These are phyloP conservation scores for Cnidoscolus chayamansa DNA, from an alignment of 441 rosid species.

Conservation along the genomic window DNA sequence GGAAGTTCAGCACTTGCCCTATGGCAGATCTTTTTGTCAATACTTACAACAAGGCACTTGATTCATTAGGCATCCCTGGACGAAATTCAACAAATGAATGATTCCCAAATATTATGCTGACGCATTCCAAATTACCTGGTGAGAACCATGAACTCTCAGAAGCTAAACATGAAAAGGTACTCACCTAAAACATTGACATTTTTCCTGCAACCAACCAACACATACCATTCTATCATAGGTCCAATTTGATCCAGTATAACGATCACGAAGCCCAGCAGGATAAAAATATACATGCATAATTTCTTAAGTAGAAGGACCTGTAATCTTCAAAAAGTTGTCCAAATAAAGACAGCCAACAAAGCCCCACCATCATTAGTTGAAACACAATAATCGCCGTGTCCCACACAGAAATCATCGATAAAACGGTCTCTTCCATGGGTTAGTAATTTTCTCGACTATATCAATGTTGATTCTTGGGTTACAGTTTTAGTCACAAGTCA, in stretches of 20 bases:
- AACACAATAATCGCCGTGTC: slow-evolving; percentile 36
- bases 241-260: background rate
- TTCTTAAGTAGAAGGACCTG: slow-evolving; percentile 17
- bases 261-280: background rate
- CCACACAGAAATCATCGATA: slow-evolving; percentile 4
- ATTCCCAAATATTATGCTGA: background rate
- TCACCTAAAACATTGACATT: background rate
- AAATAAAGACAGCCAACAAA: slow-evolving; percentile 28
- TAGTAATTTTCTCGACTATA: slow-evolving; percentile 9
- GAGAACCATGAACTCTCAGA: background rate
- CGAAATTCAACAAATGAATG: background rate
- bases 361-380: slow-evolving; percentile 40
- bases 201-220: slow-evolving; percentile 4
- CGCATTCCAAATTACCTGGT: background rate
- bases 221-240: background rate
- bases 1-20: background rate
- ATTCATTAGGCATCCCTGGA: background rate
- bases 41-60: background rate
- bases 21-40: background rate
- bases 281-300: slow-evolving; percentile 7
- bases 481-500: slow-evolving; percentile 9
- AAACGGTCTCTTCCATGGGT: slow-evolving; percentile 9
- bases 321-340: slow-evolving; percentile 21
- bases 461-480: background rate
- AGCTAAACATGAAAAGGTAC: background rate